Base-by-base conservation (phyloP, 2,329 filamentous ascomycete genomes). In the Diplodia intermedia region DNA sequence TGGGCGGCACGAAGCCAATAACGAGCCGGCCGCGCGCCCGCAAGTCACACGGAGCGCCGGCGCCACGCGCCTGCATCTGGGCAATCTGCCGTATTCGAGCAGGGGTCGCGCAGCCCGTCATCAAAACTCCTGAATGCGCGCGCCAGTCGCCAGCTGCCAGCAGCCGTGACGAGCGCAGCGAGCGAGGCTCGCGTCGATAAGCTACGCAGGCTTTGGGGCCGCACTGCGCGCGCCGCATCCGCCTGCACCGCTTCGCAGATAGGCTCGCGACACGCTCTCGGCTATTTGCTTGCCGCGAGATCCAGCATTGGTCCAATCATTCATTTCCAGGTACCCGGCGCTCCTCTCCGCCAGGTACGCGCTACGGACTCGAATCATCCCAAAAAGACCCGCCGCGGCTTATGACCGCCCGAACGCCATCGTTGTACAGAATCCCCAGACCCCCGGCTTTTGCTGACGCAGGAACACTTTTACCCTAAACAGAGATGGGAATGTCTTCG, bases 21-120 rank as follows among this genome's bases (percentile, higher is more conserved):
- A 47, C 18, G 43, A 47, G 50, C 47, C 47, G 31, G 61, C 61
- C 47, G 50, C 60, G 60, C 36, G 38, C 60, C 60, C 60, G 40
- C 49, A 31, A 53, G 50, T 63, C 47, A 52, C 60, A 63, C 60
- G 11, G 40, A 12, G 47, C 26, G 60, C 26, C 40, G 26, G 62
- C 62, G 62, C 62, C 62, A 65, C 50, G 62, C 62, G 62, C 62
- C 62, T 63, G 62, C 62, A 65, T 65, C 62, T 54, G 62, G 62
- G 52, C 50, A 65, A 65, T 65, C 62, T 65, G 62, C 62, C 62
- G 62, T 52, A 47, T 63, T 49, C 43, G 43, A 63, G 60, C 60
- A 63, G 60, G 60, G 60, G 60, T 63, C 47, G 29, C 36, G 60
- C 60, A 52, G 60, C 60, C 57, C 43, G 60, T 52, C 60, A 52